Base-by-base conservation (phyloP, 2,329 filamentous ascomycete genomes). In the Cordyceps fumosorosea region DNA sequence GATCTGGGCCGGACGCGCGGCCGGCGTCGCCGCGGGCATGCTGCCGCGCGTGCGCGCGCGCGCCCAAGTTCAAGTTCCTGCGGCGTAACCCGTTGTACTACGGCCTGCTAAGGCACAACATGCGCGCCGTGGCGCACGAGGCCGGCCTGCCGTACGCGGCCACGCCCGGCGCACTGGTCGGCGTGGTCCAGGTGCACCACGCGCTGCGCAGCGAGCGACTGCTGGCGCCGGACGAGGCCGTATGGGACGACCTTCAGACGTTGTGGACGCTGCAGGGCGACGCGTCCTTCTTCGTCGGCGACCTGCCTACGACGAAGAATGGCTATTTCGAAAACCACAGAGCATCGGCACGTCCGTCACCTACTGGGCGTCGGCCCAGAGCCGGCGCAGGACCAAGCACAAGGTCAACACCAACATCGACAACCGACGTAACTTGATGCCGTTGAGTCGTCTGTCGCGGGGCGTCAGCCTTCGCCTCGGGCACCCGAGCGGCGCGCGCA, bases 261-360 rank as follows among this genome's bases (percentile, higher is more conserved):
- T 47, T 69, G 1, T 66, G 64, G 59, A 32, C 50, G 26, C 59
- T 63, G 12, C 67, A 71, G 37, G 67, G 67, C 0, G 56, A 66
- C 16, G 22, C 64, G 0, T 56, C 64, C 8, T 69, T 70, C 60
- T 70, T 71, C 3, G 32, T 70, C 3, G 68, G 66, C 16, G 54
- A 65, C 2, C 64, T 63, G 0, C 67, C 65, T 1, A 63, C 26
- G 10, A 62, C 63, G 29, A 65, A 60, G 1, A 67, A 68, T 10
- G 65, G 50, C 2, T 69, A 68, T 50, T 70, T 59, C 40, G 69
- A 47, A 5, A 71, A 68, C 62, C 68, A 66, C 47, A 57, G 6
- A 65, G 63, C 14, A 53, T 63, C 1, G 67, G 69, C 11, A 14
- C 64, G 0, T 71, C 67, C 0, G 60, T 60, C 14, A 65, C 63